Percentiles rank a stretch among this genome's conserved stretches.
These are phyloP conservation scores for Aspergillus sp. DNA, from an alignment of 2,329 filamentous ascomycete genomes.

Conservation along the genomic window DNA sequence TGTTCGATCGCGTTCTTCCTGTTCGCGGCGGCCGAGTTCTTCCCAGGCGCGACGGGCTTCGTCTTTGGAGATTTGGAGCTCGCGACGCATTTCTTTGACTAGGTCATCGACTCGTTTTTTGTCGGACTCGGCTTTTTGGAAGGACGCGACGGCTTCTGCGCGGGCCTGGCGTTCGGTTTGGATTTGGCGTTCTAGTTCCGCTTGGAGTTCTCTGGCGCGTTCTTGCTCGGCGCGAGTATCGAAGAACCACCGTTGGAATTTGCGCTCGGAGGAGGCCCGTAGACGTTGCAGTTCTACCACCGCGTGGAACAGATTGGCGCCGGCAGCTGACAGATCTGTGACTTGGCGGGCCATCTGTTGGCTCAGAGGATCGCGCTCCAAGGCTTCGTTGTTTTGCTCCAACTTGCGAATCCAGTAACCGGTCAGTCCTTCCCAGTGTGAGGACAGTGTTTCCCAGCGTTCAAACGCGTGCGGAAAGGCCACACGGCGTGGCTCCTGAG, in stretches of 20 bases:
- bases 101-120: conserved; percentile 66
- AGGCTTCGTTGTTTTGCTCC: conserved; percentile 81
- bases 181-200: conserved; percentile 69
- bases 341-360: conserved; percentile 90
- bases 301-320: conserved; percentile 94
- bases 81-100: conserved; percentile 83
- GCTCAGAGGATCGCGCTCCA: conserved; percentile 73
- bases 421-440: conserved; percentile 95
- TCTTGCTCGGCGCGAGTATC: conserved; percentile 87
- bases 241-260: conserved; percentile 98
- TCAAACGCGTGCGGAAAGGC: conserved; percentile 96
- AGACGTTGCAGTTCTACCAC: conserved; percentile 93
- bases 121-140: conserved; percentile 61
- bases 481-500: conserved; percentile 44
- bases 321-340: conserved; percentile 92
- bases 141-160: conserved; percentile 59
- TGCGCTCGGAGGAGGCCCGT: conserved; percentile 89
- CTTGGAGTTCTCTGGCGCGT: conserved; percentile 72
- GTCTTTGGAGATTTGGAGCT: conserved; percentile 90
- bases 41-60: conserved; percentile 96
- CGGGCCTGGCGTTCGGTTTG: conserved; percentile 65
- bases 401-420: conserved; percentile 94
- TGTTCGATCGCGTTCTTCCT: conserved; percentile 84
- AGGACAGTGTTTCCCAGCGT: conserved; percentile 92
- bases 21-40: conserved; percentile 84